These are phyloP conservation scores for Raphanus sativus DNA, from an alignment of 345 rosid species.

Conservation along the genomic window DNA sequence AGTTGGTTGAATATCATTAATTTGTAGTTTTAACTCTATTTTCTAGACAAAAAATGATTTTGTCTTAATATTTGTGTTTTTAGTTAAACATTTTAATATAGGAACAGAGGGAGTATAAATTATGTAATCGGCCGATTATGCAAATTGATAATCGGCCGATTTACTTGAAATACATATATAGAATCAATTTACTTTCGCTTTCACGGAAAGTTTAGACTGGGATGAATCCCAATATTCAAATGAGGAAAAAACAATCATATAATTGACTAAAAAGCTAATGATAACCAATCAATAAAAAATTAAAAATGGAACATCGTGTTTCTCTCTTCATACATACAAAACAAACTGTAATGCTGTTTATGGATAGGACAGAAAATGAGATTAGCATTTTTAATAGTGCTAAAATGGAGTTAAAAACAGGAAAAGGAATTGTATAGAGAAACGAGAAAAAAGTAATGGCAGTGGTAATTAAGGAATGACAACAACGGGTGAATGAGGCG, in stretches of 20 bases:
- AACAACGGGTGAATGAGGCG: constrained; percentile 88
- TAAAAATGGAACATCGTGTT: constrained; percentile 37
- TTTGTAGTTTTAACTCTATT: no score
- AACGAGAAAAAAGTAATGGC: constrained; percentile 48
- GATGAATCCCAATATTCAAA: constrained; percentile 33
- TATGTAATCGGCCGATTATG: not conserved
- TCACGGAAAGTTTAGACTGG: constrained; percentile 38
- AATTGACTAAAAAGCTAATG: constrained; percentile 41
- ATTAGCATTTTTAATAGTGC: not conserved
- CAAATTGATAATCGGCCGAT: not conserved
- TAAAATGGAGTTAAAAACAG: not conserved
- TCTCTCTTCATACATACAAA: constrained; percentile 17
- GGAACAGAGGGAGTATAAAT: no score
- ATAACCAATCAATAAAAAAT: constrained; percentile 39
- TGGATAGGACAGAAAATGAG: constrained; percentile 4
- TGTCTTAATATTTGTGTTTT: no score
- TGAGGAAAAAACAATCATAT: constrained; percentile 32
- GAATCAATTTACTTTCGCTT: constrained; percentile 25
- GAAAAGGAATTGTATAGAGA: constrained; percentile 30
- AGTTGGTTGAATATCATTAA: no score
- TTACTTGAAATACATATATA: not conserved
- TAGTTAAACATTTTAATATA: no score
- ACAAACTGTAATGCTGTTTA: not conserved
- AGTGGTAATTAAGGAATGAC: constrained; percentile 65
- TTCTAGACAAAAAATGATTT: not conserved